A percentile compares a stretch with the other conserved stretches of the same genome.
These are phyloP conservation scores for Corinectria fuckeliana DNA, from an alignment of 2,329 filamentous ascomycete species.

Conservation along the genomic window DNA sequence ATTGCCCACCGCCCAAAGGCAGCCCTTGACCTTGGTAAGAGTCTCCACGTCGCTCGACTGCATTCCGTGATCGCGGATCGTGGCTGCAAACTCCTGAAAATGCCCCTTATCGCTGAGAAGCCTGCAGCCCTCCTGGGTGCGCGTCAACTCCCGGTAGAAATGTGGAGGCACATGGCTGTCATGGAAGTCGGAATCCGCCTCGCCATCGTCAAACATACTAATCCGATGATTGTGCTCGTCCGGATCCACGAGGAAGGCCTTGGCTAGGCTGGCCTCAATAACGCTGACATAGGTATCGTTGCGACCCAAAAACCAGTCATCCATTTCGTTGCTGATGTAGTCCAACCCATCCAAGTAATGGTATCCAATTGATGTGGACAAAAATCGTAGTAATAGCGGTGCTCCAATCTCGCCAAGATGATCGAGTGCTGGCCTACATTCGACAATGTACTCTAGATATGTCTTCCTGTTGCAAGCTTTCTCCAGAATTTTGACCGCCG, in stretches of 20 bases:
- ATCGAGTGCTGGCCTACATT: slow-evolving; percentile 91
- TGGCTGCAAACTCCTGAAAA: slow-evolving; percentile 90
- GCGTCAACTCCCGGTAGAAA: slow-evolving; percentile 94
- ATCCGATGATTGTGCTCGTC: slow-evolving; percentile 64
- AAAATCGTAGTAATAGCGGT: slow-evolving; percentile 86
- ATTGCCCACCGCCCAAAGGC: slow-evolving; percentile 96
- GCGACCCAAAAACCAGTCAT: slow-evolving; percentile 97
- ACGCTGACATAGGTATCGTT: slow-evolving; percentile 96
- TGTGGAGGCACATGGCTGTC: slow-evolving; percentile 87
- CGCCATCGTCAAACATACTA: slow-evolving; percentile 65
- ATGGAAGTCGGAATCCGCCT: slow-evolving; percentile 61
- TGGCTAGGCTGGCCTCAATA: slow-evolving; percentile 93
- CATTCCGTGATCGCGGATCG: slow-evolving; percentile 86
- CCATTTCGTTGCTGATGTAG: slow-evolving; percentile 99
- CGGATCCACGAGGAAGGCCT: slow-evolving; percentile 75
- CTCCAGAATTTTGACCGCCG: slow-evolving; percentile 95
- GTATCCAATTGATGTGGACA: slow-evolving; percentile 96
- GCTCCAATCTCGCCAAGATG: slow-evolving; percentile 97
- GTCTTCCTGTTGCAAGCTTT: slow-evolving; percentile 94
- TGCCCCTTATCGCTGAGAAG: slow-evolving; percentile 92
- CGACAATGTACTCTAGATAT: slow-evolving; percentile 93
- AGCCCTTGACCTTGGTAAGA: slow-evolving; percentile 93
- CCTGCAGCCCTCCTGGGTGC: slow-evolving; percentile 90
- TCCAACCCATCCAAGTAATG: slow-evolving; percentile 96
- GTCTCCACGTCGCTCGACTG: slow-evolving; percentile 84